Base-by-base conservation (phyloP, 2,329 filamentous ascomycete genomes). In the Paracoccidioides brasiliensis region DNA sequence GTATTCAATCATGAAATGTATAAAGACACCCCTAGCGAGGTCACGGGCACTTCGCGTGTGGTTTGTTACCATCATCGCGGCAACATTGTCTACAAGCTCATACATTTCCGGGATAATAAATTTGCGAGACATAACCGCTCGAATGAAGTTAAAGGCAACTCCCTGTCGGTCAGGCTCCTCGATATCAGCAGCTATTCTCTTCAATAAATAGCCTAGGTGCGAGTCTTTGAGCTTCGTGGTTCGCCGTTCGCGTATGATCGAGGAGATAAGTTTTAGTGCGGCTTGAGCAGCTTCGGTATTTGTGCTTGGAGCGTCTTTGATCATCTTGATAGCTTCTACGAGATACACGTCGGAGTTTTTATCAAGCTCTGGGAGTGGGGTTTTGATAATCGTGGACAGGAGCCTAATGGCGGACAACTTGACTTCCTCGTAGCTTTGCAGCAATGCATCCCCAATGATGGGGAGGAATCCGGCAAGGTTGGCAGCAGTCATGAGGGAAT, bases 1-100 rank as follows among this genome's bases (percentile, higher is more conserved):
- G 66, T 96, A 98, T 54, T 96, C 90, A 61, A 90, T 82, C 55
- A 98, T 75, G 72, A 98, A 98, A 62, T 96, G 89, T 69, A 95
- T 86, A 70, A 94, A 98, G 12, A 89, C 86, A 22, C 89, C 89
- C 56, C 93, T 80, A 12, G 91, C 90, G 41, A 95, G 77, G 67
- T 96, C 89, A 53, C 93, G 82, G 2, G 91, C 91, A 60, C 86
- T 84, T 62, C 86, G 86, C 62, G 94, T 90, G 59, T 95, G 88
- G 66, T 97, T 97, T 46, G 87, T 95, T 56, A 98, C 86, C 90
- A 97, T 97, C 68, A 96, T 86, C 3, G 81, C 84, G 49, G 89
- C 88, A 35, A 95, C 85, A 64, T 90, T 84, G 67, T 98, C 93
- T 60, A 96, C 80, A 7, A 86, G 85, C 66, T 97, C 91, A 67